phyloP scores from a whole-genome alignment of 495 filamentous ascomycete genomes.

The Podospora comata region DNA sequence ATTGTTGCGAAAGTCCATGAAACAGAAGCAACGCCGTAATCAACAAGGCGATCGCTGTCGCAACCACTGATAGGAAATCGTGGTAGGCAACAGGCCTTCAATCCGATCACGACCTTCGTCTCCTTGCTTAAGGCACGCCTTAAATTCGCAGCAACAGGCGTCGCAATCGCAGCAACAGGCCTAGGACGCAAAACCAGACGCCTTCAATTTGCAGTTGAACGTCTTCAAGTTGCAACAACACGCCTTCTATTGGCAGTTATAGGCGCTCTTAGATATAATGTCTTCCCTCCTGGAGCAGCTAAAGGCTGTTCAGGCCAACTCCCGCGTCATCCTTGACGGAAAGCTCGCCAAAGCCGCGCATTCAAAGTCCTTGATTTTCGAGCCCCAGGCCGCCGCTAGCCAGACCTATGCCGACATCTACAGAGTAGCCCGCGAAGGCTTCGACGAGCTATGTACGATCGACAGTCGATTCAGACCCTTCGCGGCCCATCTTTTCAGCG shows the following conservation, averaged over 20 bases:
- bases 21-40: neutral
- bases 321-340: slow-evolving; percentile 75
- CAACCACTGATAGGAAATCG: neutral
- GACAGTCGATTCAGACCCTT: slow-evolving; percentile 73
- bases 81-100: neutral
- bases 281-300: slow-evolving; percentile 77
- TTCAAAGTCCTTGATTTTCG: slow-evolving; percentile 89
- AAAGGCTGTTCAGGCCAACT: slow-evolving; percentile 72
- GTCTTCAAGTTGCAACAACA: neutral
- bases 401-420: slow-evolving; percentile 90
- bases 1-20: neutral
- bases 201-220: neutral
- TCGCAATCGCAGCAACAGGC: neutral
- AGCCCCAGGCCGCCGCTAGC: slow-evolving; percentile 69
- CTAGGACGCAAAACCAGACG: neutral
- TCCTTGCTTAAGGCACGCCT: neutral
- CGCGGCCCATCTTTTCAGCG: slow-evolving; percentile 74
- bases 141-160: neutral
- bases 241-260: neutral
- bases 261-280: slow-evolving; percentile 51
- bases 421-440: slow-evolving; percentile 80
- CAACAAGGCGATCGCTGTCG: neutral
- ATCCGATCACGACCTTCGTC: neutral
- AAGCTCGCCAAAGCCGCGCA: slow-evolving; percentile 86
- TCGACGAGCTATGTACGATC: slow-evolving; percentile 80